phyloP scores from a whole-genome alignment of 305 asterid genomes.

The Striga hermonthica region DNA sequence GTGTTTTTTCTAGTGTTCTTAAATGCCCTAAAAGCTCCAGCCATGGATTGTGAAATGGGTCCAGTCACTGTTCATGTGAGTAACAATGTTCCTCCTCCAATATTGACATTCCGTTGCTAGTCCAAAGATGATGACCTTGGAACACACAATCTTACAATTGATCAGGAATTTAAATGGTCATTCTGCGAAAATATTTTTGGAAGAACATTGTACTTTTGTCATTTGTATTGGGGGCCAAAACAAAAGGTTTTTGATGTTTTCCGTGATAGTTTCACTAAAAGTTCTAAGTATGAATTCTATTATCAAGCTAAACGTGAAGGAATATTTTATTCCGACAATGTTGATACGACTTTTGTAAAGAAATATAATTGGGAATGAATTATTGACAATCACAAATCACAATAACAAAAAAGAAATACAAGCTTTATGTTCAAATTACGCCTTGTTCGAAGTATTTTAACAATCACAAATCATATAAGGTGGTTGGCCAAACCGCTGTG shows the following conservation, averaged over 20 bases:
- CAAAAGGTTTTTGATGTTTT: background rate
- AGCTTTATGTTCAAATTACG: too few species aligned
- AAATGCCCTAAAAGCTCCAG: background rate
- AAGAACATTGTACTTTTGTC: background rate
- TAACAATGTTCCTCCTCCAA: background rate
- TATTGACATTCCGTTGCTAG: background rate
- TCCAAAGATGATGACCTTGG: background rate
- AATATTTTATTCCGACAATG: too few species aligned
- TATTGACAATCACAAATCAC: too few species aligned
- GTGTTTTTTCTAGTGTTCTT: background rate
- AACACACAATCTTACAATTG: background rate
- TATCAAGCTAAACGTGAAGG: too few species aligned
- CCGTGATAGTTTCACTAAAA: background rate
- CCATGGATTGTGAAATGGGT: background rate
- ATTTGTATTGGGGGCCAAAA: background rate
- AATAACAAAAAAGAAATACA: too few species aligned
- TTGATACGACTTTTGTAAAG: too few species aligned
- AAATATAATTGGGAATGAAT: too few species aligned
- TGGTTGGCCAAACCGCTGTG: too few species aligned
- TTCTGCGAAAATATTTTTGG: background rate
- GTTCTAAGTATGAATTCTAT: too few species aligned
- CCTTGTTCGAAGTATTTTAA: too few species aligned
- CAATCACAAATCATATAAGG: too few species aligned
- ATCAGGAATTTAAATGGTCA: background rate
- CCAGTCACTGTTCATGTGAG: background rate